Evolutionary conservation across 148 eudicot genomes (phyloP).

Genomic region (Vaccinium vitisidaea): DNA sequence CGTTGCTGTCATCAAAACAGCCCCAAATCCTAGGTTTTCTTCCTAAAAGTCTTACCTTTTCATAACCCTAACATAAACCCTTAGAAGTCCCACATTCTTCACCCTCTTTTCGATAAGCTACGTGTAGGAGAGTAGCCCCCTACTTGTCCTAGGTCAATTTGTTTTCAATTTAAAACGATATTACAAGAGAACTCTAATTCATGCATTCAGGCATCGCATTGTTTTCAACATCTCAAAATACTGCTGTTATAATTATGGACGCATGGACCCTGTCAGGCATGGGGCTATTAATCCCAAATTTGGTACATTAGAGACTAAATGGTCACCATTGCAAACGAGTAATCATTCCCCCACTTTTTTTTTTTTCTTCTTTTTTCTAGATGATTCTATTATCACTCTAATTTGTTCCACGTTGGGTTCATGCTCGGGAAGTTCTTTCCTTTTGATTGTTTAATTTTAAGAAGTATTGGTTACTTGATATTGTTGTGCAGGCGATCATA

Average conservation of each 20-base stretch:
- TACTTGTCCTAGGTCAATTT: not conserved
- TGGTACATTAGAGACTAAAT: not conserved
- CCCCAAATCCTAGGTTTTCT: no score
- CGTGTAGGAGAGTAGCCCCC: no score
- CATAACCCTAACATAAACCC: no score
- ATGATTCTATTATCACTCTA: not conserved
- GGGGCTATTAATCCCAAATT: not conserved
- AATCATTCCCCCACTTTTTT: not conserved
- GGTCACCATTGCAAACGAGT: not conserved
- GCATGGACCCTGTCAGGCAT: not conserved
- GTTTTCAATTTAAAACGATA: not conserved
- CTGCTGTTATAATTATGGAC: not conserved
- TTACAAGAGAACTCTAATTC: not conserved
- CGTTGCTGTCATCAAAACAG: no score
- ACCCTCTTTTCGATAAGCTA: no score
- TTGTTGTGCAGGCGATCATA: constrained; percentile 8
- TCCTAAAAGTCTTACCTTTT: no score
- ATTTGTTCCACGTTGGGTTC: not conserved
- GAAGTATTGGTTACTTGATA: not conserved
- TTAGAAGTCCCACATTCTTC: no score
- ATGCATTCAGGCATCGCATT: not conserved
- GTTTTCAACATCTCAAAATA: not conserved
- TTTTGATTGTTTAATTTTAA: not conserved
- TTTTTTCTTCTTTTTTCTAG: not conserved
- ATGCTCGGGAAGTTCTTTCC: not conserved